Conservation (phyloP, 176 grass and related monocot genomes). For the Avena insularis region DNA sequence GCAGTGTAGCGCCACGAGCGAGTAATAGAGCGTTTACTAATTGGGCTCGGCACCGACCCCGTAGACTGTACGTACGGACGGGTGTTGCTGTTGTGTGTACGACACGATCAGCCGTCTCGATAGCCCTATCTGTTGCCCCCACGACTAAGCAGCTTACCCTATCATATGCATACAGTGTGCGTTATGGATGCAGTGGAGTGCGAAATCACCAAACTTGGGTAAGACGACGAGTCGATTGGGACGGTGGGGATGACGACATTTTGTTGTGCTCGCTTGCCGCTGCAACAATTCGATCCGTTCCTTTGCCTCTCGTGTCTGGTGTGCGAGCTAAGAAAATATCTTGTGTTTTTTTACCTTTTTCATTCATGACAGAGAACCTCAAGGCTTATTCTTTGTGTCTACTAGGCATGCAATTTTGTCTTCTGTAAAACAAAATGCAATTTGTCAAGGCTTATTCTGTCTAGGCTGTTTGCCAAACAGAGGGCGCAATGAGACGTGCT, state of each 20-base stretch:
- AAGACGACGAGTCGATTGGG: not conserved
- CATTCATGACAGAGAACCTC: too few relatives aligned
- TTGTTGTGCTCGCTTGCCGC: not conserved
- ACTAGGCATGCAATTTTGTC: too few relatives aligned
- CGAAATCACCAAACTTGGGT: not conserved
- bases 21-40: not conserved
- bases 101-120: not conserved
- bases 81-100: not conserved
- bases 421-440: too few relatives aligned
- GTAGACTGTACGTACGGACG: not conserved
- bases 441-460: not conserved
- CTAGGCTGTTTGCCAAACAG: not conserved
- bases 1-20: not conserved
- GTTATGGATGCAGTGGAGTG: not conserved
- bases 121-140: not conserved
- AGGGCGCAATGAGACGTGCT: not conserved
- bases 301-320: not conserved
- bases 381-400: too few relatives aligned
- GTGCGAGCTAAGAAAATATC: not conserved
- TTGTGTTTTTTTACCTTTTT: not conserved
- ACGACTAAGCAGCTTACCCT: not conserved
- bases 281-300: not conserved
- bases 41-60: not conserved
- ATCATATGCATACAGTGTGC: not conserved
- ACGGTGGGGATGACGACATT: not conserved